Evolutionary conservation across 2,329 filamentous ascomycete species (phyloP).

Genomic region (Teratosphaeria pseudoeucalypti): DNA sequence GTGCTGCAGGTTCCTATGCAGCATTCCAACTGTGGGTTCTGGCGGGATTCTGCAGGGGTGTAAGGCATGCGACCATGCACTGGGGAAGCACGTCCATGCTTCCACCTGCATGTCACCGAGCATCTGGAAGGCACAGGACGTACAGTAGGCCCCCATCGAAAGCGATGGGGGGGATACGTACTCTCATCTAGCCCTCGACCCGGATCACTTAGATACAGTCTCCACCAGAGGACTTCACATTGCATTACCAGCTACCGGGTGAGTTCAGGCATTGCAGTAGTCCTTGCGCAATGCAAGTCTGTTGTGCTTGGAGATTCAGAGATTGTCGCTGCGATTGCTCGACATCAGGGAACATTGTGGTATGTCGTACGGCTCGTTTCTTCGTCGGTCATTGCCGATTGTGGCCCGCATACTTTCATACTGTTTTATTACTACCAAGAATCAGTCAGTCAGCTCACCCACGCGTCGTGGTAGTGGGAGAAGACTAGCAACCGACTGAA

Average conservation of each 20-base stretch:
- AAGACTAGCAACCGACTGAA: background rate
- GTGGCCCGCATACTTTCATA: background rate
- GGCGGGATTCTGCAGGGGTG: background rate
- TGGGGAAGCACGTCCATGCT: background rate
- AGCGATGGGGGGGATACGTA: too few species aligned
- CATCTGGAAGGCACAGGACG: background rate
- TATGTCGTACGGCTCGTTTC: background rate
- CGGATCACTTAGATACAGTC: background rate
- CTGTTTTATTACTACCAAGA: background rate
- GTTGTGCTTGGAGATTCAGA: background rate
- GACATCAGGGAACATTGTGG: background rate
- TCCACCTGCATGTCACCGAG: background rate
- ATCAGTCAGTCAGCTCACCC: background rate
- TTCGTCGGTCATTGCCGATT: background rate
- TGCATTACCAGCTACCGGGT: background rate
- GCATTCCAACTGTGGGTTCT: background rate
- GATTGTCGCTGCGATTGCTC: background rate
- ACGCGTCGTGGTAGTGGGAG: background rate
- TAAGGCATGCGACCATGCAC: background rate
- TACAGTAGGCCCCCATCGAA: background rate
- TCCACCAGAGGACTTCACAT: background rate
- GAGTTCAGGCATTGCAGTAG: background rate
- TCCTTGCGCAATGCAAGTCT: background rate
- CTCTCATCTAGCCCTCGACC: background rate
- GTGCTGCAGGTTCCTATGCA: background rate